Percentiles rank a stretch among this genome's conserved stretches.
These are phyloP conservation scores for Geotrichum fermentans DNA, from an alignment of 1,139 yeast genomes.

Conservation along the genomic window DNA sequence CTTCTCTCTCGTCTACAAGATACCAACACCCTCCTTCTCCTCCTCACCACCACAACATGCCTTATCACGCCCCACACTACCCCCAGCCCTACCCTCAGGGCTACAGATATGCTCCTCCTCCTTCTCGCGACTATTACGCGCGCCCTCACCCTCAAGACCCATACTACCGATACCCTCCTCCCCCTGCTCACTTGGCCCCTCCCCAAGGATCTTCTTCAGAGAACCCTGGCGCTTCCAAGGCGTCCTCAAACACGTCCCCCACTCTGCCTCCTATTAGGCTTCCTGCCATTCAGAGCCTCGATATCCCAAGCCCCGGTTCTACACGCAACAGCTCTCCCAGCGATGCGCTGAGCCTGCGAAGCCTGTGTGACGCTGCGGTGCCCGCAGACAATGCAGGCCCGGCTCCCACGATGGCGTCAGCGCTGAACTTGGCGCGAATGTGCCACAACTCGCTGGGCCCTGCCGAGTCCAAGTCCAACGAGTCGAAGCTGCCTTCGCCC, in stretches of 20 bases:
- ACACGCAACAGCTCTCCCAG: conserved; percentile 5
- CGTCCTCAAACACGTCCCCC: neutral
- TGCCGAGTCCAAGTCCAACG: too few relatives aligned
- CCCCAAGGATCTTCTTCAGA: conserved; percentile 5
- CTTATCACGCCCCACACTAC: neutral
- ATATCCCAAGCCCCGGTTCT: neutral
- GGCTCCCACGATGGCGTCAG: neutral
- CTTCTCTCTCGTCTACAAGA: neutral
- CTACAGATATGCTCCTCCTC: conserved; percentile 3
- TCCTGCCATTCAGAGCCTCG: neutral
- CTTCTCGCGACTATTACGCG: neutral
- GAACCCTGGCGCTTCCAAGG: neutral
- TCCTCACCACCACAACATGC: conserved; percentile 5
- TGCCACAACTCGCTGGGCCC: too few relatives aligned
- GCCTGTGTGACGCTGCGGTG: conserved; percentile 11
- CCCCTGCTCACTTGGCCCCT: neutral
- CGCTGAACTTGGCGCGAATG: neutral
- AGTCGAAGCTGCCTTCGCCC: too few relatives aligned
- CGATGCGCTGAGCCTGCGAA: conserved; percentile 5
- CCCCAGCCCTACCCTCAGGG: neutral
- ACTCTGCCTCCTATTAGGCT: neutral
- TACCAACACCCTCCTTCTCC: neutral
- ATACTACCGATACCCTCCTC: neutral
- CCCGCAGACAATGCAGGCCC: neutral
- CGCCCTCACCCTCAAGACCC: conserved; percentile 1